Evolutionary conservation across 2,329 filamentous ascomycete genomes (phyloP), one percentile per base, ranked within the genome.

Genomic region (Fusarium duplospermum): DNA sequence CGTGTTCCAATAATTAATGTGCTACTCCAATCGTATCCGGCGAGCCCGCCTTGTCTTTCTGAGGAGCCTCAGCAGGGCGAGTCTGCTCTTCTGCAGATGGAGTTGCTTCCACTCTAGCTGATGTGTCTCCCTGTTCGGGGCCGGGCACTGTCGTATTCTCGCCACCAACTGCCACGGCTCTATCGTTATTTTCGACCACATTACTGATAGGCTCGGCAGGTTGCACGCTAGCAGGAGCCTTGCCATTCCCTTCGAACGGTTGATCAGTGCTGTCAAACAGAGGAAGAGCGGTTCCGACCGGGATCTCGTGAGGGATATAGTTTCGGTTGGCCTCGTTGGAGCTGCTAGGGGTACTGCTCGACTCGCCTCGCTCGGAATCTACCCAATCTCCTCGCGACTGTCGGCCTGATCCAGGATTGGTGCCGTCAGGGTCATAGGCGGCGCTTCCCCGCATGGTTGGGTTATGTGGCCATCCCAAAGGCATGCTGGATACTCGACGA

Each of bases 391-490:
- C 58, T 52, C 76, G 73, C 20, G 69, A 71, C 16, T 73, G 58
- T 13, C 62, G 67, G n/a, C 60, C 67, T 40, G 72, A 71, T 6
- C 29, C 58, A 4, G 73, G 60, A n/a, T 76, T 60, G 6, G 74
- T 69, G 8, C 66, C 67, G 14, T 78, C 72, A 5, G 70, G 64
- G 58, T 77, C 71, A 50, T 67, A 64, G 24, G 71, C 27, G 20
- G 61, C 38, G 59, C 78, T 80, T 47, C 62, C 70, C 57, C 81
- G 75, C 35, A 81, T 62, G 2, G 78, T 75, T 18, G 76, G 76
- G 24, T 82, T 82, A 36, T 81, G 77, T 20, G 82, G 81, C 83
- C 83, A 84, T 20, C 83, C 83, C 9, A 80, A 71, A 1, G 83
- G 82, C 83, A 83, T 83, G 35, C 76, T 83, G 10, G 82, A 83